A percentile compares a stretch with the other conserved stretches of the same genome.
Evolutionary conservation across 352 stramenopile species (phyloP).

Genomic region (Phytophthora pluvialis): DNA sequence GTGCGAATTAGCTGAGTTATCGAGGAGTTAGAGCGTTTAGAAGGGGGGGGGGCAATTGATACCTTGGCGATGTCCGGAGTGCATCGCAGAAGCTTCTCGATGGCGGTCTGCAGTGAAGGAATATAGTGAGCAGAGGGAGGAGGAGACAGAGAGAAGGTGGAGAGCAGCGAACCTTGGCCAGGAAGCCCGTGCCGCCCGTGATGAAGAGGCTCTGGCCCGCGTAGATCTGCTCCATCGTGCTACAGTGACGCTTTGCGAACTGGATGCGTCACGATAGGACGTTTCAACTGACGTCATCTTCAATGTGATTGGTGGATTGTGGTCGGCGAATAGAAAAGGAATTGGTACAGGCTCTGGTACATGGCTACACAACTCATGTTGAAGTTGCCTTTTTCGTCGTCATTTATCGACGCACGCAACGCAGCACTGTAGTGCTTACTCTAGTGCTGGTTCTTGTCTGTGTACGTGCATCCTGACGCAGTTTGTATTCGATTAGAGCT

Average conservation of each 20-base stretch:
- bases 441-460: too few species aligned
- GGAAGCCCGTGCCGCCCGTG: conserved; percentile 88
- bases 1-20: conserved; percentile 9
- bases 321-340: neutral
- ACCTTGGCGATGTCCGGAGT: conserved; percentile 64
- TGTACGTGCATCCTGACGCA: too few species aligned
- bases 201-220: conserved; percentile 77
- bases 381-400: neutral
- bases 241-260: conserved; percentile 15
- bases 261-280: conserved; percentile 18
- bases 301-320: conserved; percentile 7
- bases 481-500: too few species aligned
- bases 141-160: neutral
- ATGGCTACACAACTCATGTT: conserved; percentile 14
- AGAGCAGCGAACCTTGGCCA: conserved; percentile 64
- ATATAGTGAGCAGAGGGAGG: conserved; percentile 10
- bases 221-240: conserved; percentile 64
- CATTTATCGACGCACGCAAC: neutral
- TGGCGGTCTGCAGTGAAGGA: conserved; percentile 48
- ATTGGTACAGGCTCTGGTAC: neutral
- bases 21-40: neutral
- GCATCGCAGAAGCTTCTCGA: conserved; percentile 85
- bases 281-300: conserved; percentile 7
- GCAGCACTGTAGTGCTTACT: too few species aligned
- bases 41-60: neutral